Evolutionary conservation across 495 filamentous ascomycete genomes (phyloP).

Genomic region (Acidomyces sp.): DNA sequence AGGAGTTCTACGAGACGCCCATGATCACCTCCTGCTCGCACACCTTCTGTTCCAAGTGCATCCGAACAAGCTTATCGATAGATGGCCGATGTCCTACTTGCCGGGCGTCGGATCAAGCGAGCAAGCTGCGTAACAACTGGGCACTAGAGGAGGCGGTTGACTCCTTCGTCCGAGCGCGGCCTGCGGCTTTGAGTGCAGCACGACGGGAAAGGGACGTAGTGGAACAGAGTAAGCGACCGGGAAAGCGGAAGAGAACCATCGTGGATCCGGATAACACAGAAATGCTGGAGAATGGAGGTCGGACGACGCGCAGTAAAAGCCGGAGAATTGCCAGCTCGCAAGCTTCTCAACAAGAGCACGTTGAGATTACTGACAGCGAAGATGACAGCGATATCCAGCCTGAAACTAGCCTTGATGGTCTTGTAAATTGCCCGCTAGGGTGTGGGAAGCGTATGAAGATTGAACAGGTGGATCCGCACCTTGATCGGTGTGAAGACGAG

Average conservation of each 20-base stretch:
- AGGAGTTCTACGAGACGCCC: conserved; percentile 86
- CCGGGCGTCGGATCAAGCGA: conserved; percentile 60
- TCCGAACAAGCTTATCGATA: conserved; percentile 63
- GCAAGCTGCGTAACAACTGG: conserved; percentile 72
- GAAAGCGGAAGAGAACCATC: conserved; percentile 38
- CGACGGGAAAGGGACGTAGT: conserved; percentile 25
- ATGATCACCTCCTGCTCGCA: conserved; percentile 92
- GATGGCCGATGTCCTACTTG: conserved; percentile 84
- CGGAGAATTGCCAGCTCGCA: conserved; percentile 21
- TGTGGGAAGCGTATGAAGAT: conserved; percentile 67
- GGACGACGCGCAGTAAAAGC: conserved; percentile 25
- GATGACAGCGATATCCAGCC: conserved; percentile 19
- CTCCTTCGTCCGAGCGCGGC: conserved; percentile 53
- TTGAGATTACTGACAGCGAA: conserved; percentile 16
- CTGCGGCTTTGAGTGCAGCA: conserved; percentile 49
- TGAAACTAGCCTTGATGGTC: conserved; percentile 45
- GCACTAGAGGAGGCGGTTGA: conserved; percentile 74
- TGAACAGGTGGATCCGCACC: conserved; percentile 56
- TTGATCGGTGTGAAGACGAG: conserved; percentile 48
- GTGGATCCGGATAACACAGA: conserved; percentile 35
- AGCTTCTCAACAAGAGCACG: conserved; percentile 21
- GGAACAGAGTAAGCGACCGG: conserved; percentile 5
- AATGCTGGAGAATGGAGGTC: conserved; percentile 23
- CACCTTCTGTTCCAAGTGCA: conserved; percentile 94
- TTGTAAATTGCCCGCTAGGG: conserved; percentile 64